These are phyloP conservation scores for Platanus orientalis DNA, from an alignment of 164 flowering plant species.

Conservation along the genomic window DNA sequence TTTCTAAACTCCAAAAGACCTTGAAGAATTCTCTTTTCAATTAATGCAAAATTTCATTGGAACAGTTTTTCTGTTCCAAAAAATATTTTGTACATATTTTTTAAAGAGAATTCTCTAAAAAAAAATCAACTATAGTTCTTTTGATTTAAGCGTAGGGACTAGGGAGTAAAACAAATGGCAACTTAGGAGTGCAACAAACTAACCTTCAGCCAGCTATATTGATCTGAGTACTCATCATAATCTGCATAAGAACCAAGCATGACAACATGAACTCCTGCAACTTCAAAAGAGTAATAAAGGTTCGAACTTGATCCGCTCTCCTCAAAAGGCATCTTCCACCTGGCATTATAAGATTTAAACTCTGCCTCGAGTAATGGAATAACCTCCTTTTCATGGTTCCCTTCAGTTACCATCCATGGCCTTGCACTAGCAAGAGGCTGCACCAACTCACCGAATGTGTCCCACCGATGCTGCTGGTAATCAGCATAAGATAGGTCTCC, in stretches of 20 bases:
- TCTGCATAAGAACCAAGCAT: conserved; percentile 97
- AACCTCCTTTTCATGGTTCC: conserved; percentile 82
- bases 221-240: conserved; percentile 72
- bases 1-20: too few relatives aligned
- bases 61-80: background rate
- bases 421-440: conserved; percentile 91
- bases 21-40: too few relatives aligned
- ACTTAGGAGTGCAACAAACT: conserved; percentile 12
- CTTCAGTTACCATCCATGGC: conserved; percentile 98
- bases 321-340: conserved; percentile 94
- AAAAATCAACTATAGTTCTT: background rate
- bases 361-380: conserved; percentile 60
- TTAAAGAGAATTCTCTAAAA: too few relatives aligned
- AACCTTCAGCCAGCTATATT: conserved; percentile 90
- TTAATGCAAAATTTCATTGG: background rate
- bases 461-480: conserved; percentile 78
- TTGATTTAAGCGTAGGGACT: conserved; percentile 5
- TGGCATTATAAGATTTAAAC: conserved; percentile 75
- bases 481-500: conserved; percentile 97
- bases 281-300: conserved; percentile 91
- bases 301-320: conserved; percentile 91
- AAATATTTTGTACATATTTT: too few relatives aligned
- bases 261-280: conserved; percentile 77
- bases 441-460: conserved; percentile 82
- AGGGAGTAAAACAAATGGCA: background rate